phyloP scores from a whole-genome alignment of 805 yeast genomes.

The Kregervanrija delftensis region DNA sequence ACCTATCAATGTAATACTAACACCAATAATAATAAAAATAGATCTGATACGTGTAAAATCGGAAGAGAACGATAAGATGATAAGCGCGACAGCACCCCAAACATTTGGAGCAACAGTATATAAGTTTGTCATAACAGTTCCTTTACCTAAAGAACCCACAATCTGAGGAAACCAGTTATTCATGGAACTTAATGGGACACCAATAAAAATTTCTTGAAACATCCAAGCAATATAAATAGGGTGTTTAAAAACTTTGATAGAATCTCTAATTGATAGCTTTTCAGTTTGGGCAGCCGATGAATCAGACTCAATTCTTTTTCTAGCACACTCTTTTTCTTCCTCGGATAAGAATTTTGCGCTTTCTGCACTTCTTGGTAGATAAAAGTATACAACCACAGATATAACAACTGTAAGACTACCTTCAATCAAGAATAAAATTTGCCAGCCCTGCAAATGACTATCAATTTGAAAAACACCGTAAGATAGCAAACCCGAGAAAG shows the following conservation, averaged over 20 bases:
- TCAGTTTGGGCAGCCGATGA: constrained; percentile 35
- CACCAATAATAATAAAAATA: constrained; percentile 31
- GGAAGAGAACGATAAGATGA: constrained; percentile 34
- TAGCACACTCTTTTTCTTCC: constrained; percentile 34
- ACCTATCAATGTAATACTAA: constrained; percentile 35
- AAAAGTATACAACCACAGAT: constrained; percentile 27
- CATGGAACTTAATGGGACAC: constrained; percentile 43
- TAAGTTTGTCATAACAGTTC: constrained; percentile 34
- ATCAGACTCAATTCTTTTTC: constrained; percentile 35
- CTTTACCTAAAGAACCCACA: constrained; percentile 31
- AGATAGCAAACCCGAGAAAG: constrained; percentile 33
- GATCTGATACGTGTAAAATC: constrained; percentile 35
- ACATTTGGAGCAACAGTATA: constrained; percentile 43
- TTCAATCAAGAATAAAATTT: constrained; percentile 39
- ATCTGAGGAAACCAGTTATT: constrained; percentile 46
- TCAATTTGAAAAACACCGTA: constrained; percentile 33
- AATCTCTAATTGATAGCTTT: constrained; percentile 32
- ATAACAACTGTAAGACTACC: constrained; percentile 34
- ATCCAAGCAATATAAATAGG: constrained; percentile 41
- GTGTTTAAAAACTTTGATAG: constrained; percentile 36
- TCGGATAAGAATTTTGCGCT: constrained; percentile 31
- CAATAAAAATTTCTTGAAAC: constrained; percentile 36
- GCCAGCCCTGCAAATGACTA: constrained; percentile 38
- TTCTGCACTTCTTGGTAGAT: constrained; percentile 33
- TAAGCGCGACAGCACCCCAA: constrained; percentile 38